These are phyloP conservation scores for Globisporangium alternatum DNA, from an alignment of 352 stramenopile species.

Conservation along the genomic window DNA sequence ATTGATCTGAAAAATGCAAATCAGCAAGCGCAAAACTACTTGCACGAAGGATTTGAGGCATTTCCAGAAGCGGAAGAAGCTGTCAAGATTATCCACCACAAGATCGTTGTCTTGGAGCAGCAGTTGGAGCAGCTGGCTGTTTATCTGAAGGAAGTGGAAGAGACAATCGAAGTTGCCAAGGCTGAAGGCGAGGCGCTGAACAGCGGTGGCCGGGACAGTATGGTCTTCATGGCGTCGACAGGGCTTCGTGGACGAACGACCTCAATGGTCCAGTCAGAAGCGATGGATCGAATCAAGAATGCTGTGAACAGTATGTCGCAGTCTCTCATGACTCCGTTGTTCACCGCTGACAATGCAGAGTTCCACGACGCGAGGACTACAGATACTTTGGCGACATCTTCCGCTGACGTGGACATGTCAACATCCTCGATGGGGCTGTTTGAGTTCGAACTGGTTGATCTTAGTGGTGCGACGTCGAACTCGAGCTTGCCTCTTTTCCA, in stretches of 20 bases:
- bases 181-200: conserved; percentile 48
- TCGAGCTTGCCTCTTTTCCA: conserved; percentile 66
- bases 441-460: conserved; percentile 83
- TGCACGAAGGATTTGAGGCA: conserved; percentile 79
- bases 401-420: conserved; percentile 48
- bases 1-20: conserved; percentile 80
- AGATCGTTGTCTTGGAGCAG: conserved; percentile 75
- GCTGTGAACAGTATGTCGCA: conserved; percentile 75
- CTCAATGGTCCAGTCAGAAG: conserved; percentile 25
- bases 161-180: conserved; percentile 65
- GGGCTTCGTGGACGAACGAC: conserved; percentile 19
- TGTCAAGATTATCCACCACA: conserved; percentile 80
- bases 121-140: conserved; percentile 62
- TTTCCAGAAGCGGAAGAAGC: conserved; percentile 73
- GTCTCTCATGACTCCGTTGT: conserved; percentile 69
- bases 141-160: conserved; percentile 72
- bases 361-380: conserved; percentile 75
- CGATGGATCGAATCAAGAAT: conserved; percentile 54
- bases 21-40: conserved; percentile 79
- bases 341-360: conserved; percentile 77
- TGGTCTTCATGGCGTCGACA: conserved; percentile 47
- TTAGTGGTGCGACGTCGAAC: conserved; percentile 65
- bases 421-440: conserved; percentile 62
- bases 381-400: conserved; percentile 25
- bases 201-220: conserved; percentile 46